Conservation (phyloP, 78 protist species). For the Polysphondylium violaceum region DNA sequence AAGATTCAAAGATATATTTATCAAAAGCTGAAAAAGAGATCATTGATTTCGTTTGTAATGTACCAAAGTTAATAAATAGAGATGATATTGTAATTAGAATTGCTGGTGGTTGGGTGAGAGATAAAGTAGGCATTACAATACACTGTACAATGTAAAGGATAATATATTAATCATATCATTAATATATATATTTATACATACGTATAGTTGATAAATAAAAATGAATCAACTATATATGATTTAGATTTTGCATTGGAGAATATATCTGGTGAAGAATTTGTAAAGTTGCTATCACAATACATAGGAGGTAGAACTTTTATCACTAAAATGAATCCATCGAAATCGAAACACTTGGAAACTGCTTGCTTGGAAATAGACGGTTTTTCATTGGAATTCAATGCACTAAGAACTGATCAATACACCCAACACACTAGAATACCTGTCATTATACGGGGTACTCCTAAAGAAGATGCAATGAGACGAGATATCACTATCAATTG, state of each 20-base stretch:
- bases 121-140: constrained; percentile 74
- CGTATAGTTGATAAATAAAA: not conserved
- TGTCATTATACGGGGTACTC: constrained; percentile 85
- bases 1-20: too few species aligned
- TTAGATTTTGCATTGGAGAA: constrained; percentile 85
- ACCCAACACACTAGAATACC: constrained; percentile 79
- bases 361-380: constrained; percentile 59
- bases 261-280: constrained; percentile 70
- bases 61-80: too few species aligned
- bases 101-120: constrained; percentile 98
- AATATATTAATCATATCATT: not conserved
- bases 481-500: constrained; percentile 97
- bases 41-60: too few species aligned
- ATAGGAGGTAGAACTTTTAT: not conserved
- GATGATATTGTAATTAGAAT: constrained; percentile 83
- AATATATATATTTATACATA: not conserved
- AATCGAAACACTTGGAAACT: constrained; percentile 95
- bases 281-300: constrained; percentile 1
- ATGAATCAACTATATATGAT: constrained; percentile 34
- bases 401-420: constrained; percentile 82
- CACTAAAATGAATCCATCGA: constrained; percentile 85
- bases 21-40: too few species aligned
- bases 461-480: constrained; percentile 93
- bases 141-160: not conserved
- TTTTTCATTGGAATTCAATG: constrained; percentile 44